phyloP scores from a whole-genome alignment of 257 asterid genomes.

The Dorcoceras hygrometricum region DNA sequence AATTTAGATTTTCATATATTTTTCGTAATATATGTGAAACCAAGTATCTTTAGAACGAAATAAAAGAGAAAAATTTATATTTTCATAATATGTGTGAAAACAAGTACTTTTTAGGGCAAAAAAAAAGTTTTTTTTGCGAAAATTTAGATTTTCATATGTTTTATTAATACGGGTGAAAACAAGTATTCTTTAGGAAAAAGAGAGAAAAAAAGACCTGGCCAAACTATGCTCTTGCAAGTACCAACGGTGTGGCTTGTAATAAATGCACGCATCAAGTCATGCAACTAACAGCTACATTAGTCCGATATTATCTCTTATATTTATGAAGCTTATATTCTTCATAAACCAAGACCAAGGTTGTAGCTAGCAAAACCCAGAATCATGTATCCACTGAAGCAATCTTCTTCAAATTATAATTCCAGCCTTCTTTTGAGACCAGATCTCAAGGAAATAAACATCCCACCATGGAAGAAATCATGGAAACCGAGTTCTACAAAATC shows the following conservation, averaged over 20 bases:
- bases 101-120: too few relatives aligned
- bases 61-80: too few relatives aligned
- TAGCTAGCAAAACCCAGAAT: conserved; percentile 1
- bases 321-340: not conserved
- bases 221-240: not conserved
- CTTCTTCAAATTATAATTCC: conserved; percentile 7
- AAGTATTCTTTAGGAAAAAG: too few relatives aligned
- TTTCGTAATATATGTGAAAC: too few relatives aligned
- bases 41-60: too few relatives aligned
- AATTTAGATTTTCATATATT: too few relatives aligned
- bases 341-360: not conserved
- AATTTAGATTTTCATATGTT: too few relatives aligned
- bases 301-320: too few relatives aligned
- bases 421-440: conserved; percentile 5
- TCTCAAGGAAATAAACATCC: conserved; percentile 9
- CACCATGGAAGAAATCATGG: conserved; percentile 10
- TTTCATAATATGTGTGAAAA: too few relatives aligned
- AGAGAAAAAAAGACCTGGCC: not conserved
- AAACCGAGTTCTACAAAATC: not conserved
- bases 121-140: too few relatives aligned
- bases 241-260: not conserved
- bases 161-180: too few relatives aligned
- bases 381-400: conserved; percentile 25
- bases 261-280: not conserved
- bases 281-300: not conserved